Conservation (phyloP, 768 basidiomycete genomes). For the Glaciozyma antarctica region DNA sequence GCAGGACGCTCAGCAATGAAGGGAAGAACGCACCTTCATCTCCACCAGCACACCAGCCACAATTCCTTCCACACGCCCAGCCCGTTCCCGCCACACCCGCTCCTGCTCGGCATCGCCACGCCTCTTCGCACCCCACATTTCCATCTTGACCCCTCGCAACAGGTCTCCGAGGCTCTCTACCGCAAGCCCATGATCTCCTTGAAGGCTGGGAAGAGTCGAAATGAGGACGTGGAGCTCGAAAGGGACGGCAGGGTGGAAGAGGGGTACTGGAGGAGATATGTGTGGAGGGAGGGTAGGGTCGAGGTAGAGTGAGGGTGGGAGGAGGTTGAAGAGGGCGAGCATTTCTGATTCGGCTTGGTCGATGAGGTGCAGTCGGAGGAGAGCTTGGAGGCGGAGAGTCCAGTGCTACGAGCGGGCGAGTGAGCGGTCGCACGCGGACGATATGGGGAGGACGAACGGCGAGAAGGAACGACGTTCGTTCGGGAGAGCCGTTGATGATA, state of each 20-base stretch:
- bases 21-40: not conserved
- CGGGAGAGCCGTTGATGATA: not conserved
- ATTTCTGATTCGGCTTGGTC: not conserved
- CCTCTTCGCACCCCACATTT: not conserved
- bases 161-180: slow-evolving; percentile 1
- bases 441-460: no score
- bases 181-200: not conserved
- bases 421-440: not conserved
- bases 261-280: not conserved
- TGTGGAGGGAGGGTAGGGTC: not conserved
- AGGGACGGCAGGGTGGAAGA: slow-evolving; percentile 12
- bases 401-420: slow-evolving; percentile 2
- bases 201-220: not conserved
- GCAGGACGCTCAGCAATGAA: not conserved
- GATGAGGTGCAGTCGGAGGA: slow-evolving; percentile 14
- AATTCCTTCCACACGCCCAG: not conserved
- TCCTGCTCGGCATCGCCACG: not conserved
- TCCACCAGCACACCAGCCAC: not conserved
- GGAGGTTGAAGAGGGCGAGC: not conserved
- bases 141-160: not conserved
- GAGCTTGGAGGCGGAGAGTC: slow-evolving; percentile 15
- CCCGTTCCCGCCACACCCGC: not conserved
- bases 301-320: not conserved
- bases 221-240: slow-evolving; percentile 12
- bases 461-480: not conserved